phyloP scores from a whole-genome alignment of 306 rosid genomes.

The Aeschynomene evenia region DNA sequence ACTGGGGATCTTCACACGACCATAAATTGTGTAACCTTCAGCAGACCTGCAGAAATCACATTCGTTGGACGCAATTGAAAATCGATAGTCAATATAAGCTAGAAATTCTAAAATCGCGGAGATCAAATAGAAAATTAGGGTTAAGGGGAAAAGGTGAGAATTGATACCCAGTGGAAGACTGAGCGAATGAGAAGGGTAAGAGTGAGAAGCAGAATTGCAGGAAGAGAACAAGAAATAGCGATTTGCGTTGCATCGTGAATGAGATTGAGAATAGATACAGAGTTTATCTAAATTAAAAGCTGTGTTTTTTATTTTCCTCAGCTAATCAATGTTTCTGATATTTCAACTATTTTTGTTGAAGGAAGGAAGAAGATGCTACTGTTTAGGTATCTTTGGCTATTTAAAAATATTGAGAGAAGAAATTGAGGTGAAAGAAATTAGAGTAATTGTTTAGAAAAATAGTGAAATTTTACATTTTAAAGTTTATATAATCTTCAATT shows the following conservation, averaged over 20 bases:
- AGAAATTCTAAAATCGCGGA: neutral
- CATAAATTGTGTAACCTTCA: conserved; percentile 80
- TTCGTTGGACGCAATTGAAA: neutral
- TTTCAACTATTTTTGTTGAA: neutral
- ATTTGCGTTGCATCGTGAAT: conserved; percentile 35
- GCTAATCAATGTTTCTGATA: too few species aligned
- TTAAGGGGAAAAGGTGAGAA: conserved; percentile 9
- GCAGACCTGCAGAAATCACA: conserved; percentile 44
- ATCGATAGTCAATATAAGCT: neutral
- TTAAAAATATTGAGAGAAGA: too few species aligned
- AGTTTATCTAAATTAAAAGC: conserved; percentile 17
- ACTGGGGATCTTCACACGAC: conserved; percentile 89
- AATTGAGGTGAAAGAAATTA: too few species aligned
- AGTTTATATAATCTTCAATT: too few species aligned
- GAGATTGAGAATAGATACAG: neutral
- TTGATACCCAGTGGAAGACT: conserved; percentile 63
- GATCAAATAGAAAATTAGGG: conserved; percentile 4
- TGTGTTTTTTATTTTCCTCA: conserved; percentile 36
- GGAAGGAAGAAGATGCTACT: neutral
- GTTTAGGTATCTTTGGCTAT: too few species aligned
- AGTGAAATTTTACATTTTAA: too few species aligned
- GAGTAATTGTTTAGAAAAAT: too few species aligned
- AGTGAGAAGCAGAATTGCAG: conserved; percentile 48
- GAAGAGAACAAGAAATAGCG: conserved; percentile 42
- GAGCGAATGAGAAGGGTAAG: conserved; percentile 53